These are phyloP conservation scores for Boeremia exigua DNA, from an alignment of 2,329 filamentous ascomycete species.

Conservation along the genomic window DNA sequence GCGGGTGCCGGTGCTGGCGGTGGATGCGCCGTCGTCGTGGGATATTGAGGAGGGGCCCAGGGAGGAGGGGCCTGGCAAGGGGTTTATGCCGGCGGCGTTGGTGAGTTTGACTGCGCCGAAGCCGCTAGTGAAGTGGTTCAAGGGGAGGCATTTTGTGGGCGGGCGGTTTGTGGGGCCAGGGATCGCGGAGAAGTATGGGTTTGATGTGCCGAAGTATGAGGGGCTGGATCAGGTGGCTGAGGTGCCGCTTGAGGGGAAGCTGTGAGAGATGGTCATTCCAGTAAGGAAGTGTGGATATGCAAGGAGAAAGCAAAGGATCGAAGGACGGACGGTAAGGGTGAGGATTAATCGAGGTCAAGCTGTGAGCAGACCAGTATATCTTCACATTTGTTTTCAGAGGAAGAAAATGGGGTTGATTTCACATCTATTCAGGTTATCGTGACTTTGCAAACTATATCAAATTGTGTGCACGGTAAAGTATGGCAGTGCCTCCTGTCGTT, in stretches of 20 bases:
- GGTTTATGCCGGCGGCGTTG: constrained; percentile 79
- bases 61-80: constrained; percentile 74
- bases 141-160: constrained; percentile 88
- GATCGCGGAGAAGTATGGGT: constrained; percentile 83
- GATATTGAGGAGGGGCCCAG: constrained; percentile 88
- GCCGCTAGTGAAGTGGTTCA: constrained; percentile 82
- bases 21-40: constrained; percentile 95
- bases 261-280: constrained; percentile 2
- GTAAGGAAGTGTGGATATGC: too few relatives aligned
- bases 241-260: constrained; percentile 52
- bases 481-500: too few relatives aligned
- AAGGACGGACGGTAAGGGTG: too few relatives aligned
- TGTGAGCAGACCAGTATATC: too few relatives aligned
- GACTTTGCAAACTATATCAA: too few relatives aligned
- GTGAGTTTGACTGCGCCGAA: constrained; percentile 94
- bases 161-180: constrained; percentile 82
- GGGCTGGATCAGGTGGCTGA: constrained; percentile 92
- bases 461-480: too few relatives aligned
- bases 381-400: too few relatives aligned
- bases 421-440: too few relatives aligned
- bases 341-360: too few relatives aligned
- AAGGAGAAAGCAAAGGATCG: too few relatives aligned
- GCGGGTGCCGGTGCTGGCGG: constrained; percentile 78
- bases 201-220: constrained; percentile 82
- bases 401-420: too few relatives aligned